These are phyloP conservation scores for Phaffia tasmanica DNA, from an alignment of 768 basidiomycete genomes.

Conservation along the genomic window DNA sequence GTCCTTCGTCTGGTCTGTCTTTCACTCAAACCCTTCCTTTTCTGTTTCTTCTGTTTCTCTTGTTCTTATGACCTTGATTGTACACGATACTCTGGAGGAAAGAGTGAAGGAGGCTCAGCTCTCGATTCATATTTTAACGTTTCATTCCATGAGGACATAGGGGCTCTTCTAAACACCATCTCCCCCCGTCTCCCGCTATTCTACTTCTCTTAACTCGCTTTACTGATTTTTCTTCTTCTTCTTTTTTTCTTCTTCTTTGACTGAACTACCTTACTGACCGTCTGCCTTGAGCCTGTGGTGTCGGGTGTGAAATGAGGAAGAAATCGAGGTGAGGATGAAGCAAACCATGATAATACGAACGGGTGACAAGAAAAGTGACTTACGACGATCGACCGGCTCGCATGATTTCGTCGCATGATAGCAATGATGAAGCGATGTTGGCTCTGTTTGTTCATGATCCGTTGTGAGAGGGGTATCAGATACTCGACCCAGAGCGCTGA, in stretches of 20 bases:
- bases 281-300: not conserved
- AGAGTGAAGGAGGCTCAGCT: no score
- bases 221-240: not conserved
- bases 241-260: not conserved
- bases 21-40: not conserved
- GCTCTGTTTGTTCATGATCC: slow-evolving; percentile 30
- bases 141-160: no score
- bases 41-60: not conserved
- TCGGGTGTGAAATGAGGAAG: not conserved
- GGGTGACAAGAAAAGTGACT: slow-evolving; percentile 23
- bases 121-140: no score
- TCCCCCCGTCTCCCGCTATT: no score
- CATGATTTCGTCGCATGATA: slow-evolving; percentile 92
- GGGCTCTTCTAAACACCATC: no score
- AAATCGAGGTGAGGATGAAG: not conserved
- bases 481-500: slow-evolving; percentile 11
- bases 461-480: slow-evolving; percentile 49
- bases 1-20: no score
- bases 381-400: slow-evolving; percentile 39
- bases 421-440: slow-evolving; percentile 78
- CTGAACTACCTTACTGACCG: not conserved
- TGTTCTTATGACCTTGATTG: not conserved
- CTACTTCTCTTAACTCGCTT: not conserved
- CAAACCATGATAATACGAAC: not conserved
- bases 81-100: no score